These are phyloP conservation scores for Syzygium jambos DNA, from an alignment of 345 rosid genomes.

Conservation along the genomic window DNA sequence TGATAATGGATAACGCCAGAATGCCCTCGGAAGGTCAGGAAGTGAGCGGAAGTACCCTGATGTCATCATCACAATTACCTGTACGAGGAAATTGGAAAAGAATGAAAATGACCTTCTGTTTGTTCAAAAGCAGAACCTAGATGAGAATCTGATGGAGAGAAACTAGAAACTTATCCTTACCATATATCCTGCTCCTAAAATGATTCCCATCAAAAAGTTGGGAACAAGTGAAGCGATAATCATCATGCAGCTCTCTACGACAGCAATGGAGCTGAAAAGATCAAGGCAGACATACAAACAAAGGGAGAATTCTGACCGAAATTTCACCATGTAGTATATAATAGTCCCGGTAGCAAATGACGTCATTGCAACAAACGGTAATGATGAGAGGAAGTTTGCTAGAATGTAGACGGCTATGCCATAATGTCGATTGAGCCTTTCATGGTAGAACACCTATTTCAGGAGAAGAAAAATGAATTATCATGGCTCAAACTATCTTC, in stretches of 20 bases:
- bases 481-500: neutral
- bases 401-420: slow-evolving; percentile 76
- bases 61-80: slow-evolving; percentile 15
- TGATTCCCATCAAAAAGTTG: slow-evolving; percentile 89
- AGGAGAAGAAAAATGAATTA: neutral
- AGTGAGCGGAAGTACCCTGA: slow-evolving; percentile 5
- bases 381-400: slow-evolving; percentile 77
- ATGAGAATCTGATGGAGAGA: neutral
- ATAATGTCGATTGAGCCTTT: slow-evolving; percentile 79
- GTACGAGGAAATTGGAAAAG: neutral
- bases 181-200: slow-evolving; percentile 74
- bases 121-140: neutral
- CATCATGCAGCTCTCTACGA: slow-evolving; percentile 97
- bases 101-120: neutral
- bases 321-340: slow-evolving; percentile 76
- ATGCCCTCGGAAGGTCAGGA: slow-evolving; percentile 6
- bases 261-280: slow-evolving; percentile 72
- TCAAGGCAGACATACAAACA: slow-evolving; percentile 66
- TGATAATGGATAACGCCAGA: slow-evolving; percentile 14
- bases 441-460: slow-evolving; percentile 81
- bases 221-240: slow-evolving; percentile 84
- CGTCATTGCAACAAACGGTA: slow-evolving; percentile 60
- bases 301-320: slow-evolving; percentile 61
- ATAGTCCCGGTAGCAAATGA: slow-evolving; percentile 69
- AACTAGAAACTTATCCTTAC: neutral